Base-by-base conservation (phyloP, 257 asterid genomes). In the Plantago elongata region DNA sequence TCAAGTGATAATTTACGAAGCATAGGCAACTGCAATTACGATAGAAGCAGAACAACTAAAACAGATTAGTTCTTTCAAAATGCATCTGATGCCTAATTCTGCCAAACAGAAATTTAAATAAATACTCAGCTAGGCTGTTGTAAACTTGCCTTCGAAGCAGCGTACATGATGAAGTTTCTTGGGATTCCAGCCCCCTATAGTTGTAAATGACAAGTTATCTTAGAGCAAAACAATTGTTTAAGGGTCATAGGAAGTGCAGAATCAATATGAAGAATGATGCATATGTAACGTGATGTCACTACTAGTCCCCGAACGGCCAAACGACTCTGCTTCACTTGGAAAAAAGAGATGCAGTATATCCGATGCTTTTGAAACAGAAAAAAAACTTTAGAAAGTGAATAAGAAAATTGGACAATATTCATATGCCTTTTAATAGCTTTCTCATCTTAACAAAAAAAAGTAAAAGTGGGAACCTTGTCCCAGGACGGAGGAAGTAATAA, bases 1-100 rank as follows among this genome's bases (percentile, higher is more conserved):
- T 91, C 98, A 9, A 88, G 72, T 56, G 98, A 84, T 64, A 91
- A 68, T 71, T 82, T 85, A 14, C 96, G 95, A 66, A 91, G 92
- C 91, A 85, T 74, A 11, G 95, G 96, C 84, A 88, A 49, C 96
- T 90, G 79, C 74, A 74, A 37, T 60, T 49, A 61, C 51, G 22
- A 56, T 18, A 50, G 55, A 61, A 63, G 66, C 64, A 74, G 27
- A 68, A 18, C 54, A 68, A 18, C 54, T 13, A 62, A 47, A 47
- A 61, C 50, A 5, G 6, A 34, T 29, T 46, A 9, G 57, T 45
- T 27, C 18, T 14, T 11, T 17, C 12, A 16, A 51, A 45, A 47
- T 72, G 14, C 18, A 51, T 15, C 57, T n/a, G 3, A 51, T n/a
- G 52, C 61, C 43, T 45, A 17, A 54, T 11, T 10, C 14, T 11